phyloP scores from a whole-genome alignment of 179 eudicot species.

The Beta corolliflora region DNA sequence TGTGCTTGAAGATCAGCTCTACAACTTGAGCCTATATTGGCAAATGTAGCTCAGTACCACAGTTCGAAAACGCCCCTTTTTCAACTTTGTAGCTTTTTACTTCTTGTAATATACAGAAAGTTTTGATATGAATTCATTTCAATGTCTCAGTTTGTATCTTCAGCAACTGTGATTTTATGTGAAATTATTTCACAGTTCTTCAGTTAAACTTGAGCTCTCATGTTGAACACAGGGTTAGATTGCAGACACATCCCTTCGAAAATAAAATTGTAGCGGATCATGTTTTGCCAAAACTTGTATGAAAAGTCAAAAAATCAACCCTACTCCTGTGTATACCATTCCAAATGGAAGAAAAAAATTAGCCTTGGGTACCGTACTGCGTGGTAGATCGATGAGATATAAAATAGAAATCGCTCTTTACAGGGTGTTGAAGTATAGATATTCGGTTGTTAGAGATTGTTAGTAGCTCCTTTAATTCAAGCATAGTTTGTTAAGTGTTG shows the following conservation, averaged over 20 bases:
- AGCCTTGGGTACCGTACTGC: too few relatives aligned
- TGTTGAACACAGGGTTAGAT: background rate
- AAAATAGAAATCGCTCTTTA: too few relatives aligned
- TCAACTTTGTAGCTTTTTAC: background rate
- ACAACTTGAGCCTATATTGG: background rate
- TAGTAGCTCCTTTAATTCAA: too few relatives aligned
- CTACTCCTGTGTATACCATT: too few relatives aligned
- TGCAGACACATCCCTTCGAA: background rate
- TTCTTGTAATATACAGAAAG: background rate
- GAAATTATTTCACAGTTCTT: background rate
- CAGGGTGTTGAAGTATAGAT: too few relatives aligned
- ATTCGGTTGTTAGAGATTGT: too few relatives aligned
- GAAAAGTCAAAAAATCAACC: too few relatives aligned
- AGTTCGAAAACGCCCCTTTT: background rate
- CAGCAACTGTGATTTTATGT: background rate
- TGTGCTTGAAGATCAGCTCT: background rate
- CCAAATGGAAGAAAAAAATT: too few relatives aligned
- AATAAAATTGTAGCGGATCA: background rate
- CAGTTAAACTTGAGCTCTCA: background rate
- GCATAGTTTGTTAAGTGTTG: too few relatives aligned
- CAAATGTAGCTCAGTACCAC: constrained; percentile 1
- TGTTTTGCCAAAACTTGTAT: too few relatives aligned
- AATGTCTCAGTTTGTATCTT: background rate
- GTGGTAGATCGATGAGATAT: too few relatives aligned
- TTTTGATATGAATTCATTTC: background rate